Percentiles rank a stretch among this genome's conserved stretches.
These are phyloP conservation scores for Diphasiastrum complanatum DNA, from an alignment of 83 land plant species.

Conservation along the genomic window DNA sequence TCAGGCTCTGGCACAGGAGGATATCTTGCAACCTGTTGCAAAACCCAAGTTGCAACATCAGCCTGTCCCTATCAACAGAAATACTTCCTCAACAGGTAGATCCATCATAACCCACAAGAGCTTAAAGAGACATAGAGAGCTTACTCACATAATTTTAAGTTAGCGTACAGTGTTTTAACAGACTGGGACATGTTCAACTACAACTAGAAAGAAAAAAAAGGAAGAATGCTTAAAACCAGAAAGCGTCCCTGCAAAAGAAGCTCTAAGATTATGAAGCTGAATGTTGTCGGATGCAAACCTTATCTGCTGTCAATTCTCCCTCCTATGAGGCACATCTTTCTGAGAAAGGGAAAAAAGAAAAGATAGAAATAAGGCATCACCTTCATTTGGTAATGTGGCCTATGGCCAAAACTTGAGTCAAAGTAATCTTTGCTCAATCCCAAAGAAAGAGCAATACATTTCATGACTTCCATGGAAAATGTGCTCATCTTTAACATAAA, in stretches of 20 bases:
- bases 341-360: background rate
- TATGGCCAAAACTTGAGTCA: constrained; percentile 11
- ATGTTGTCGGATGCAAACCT: too few relatives aligned
- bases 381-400: constrained; percentile 29
- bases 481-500: constrained; percentile 19
- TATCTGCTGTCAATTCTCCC: too few relatives aligned
- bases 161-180: too few relatives aligned
- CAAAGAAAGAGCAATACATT: constrained; percentile 22
- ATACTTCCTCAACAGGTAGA: background rate
- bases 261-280: too few relatives aligned
- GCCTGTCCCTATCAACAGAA: background rate
- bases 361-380: constrained; percentile 1
- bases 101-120: background rate
- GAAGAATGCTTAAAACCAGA: too few relatives aligned
- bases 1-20: constrained; percentile 18
- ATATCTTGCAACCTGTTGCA: constrained; percentile 21
- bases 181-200: too few relatives aligned
- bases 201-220: too few relatives aligned
- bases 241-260: too few relatives aligned
- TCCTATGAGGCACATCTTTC: background rate
- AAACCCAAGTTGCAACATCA: too few relatives aligned
- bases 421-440: constrained; percentile 20
- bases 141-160: too few relatives aligned
- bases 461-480: constrained; percentile 26
- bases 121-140: background rate